These are phyloP conservation scores for Gypsophila paniculata DNA, from an alignment of 179 eudicot genomes.

Conservation along the genomic window DNA sequence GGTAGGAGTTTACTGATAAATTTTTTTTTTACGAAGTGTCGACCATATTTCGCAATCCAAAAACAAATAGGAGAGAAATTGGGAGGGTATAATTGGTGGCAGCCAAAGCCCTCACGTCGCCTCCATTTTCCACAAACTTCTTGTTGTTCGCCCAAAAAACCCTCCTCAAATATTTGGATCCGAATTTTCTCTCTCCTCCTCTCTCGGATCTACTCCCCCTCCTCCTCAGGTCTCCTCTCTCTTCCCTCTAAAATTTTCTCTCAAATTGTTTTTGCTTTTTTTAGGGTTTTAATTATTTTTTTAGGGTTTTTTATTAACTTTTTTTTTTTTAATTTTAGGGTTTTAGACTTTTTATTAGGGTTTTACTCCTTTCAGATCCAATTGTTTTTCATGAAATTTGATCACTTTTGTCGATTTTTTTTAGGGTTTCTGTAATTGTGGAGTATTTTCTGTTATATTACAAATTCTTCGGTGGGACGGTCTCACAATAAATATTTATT, in stretches of 20 bases:
- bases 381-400: background rate
- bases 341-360: background rate
- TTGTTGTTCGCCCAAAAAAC: too few relatives aligned
- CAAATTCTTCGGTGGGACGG: too few relatives aligned
- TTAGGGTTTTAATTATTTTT: background rate
- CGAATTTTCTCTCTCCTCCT: slow-evolving; percentile 6
- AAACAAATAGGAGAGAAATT: too few relatives aligned
- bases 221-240: slow-evolving; percentile 4
- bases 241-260: background rate
- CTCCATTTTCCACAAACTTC: slow-evolving; percentile 9
- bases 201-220: slow-evolving; percentile 18
- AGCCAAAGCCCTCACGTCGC: slow-evolving; percentile 18
- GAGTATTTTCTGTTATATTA: too few relatives aligned
- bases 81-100: slow-evolving; percentile 9
- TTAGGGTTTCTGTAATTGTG: background rate
- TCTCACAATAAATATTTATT: too few relatives aligned
- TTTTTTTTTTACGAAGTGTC: too few relatives aligned
- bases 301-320: background rate
- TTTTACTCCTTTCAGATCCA: background rate
- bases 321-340: background rate
- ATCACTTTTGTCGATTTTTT: background rate
- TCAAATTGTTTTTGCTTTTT: background rate
- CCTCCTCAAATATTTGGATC: slow-evolving; percentile 12
- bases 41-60: too few relatives aligned
- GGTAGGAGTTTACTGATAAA: too few relatives aligned